These are phyloP conservation scores for Trichoderma pleuroti DNA, from an alignment of 2,329 filamentous ascomycete species.

Conservation along the genomic window DNA sequence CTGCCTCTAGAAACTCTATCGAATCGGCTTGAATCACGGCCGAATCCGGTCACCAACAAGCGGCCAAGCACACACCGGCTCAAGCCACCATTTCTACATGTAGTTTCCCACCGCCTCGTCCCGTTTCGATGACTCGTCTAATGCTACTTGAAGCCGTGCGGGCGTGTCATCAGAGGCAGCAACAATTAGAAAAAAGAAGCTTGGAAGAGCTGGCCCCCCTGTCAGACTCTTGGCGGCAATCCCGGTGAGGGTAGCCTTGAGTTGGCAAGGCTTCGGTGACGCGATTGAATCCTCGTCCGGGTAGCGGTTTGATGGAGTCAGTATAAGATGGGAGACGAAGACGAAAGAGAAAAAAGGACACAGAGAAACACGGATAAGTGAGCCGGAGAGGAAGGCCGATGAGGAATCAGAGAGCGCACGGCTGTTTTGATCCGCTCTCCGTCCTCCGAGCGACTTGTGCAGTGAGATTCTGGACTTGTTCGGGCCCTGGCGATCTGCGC, in stretches of 20 bases:
- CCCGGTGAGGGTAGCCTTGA: not conserved
- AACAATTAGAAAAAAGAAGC: not conserved
- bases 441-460: not conserved
- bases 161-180: not conserved
- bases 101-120: not conserved
- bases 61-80: not conserved
- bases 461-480: constrained; percentile 9
- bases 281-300: not conserved
- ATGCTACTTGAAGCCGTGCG: not conserved
- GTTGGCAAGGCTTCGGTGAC: not conserved
- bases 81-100: not conserved
- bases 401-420: not conserved
- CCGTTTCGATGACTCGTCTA: not conserved
- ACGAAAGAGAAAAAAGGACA: not conserved
- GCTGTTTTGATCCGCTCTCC: not conserved
- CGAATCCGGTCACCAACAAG: not conserved
- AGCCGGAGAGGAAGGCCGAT: not conserved
- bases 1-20: not conserved
- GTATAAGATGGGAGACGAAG: not conserved
- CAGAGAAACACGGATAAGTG: not conserved
- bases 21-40: not conserved
- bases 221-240: not conserved
- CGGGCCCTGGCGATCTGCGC: constrained; percentile 9
- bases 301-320: not conserved
- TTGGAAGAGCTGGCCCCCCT: not conserved